phyloP scores from a whole-genome alignment of 805 yeast genomes.

The Candida coleopterorum region DNA sequence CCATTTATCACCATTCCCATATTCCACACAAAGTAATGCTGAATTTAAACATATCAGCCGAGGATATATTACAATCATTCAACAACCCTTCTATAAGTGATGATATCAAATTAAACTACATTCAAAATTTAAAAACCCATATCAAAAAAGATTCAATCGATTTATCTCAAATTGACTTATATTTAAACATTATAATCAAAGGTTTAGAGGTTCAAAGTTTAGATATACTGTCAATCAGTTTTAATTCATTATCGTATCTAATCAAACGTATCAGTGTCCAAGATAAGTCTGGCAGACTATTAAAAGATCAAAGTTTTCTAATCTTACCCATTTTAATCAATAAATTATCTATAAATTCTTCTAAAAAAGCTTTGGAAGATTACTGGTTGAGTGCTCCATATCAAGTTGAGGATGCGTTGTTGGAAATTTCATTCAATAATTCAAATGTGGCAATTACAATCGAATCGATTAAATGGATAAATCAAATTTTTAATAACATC shows the following conservation, averaged over 20 bases:
- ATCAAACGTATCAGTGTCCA: conserved; percentile 57
- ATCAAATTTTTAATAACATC: conserved; percentile 32
- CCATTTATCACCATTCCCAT: too few species aligned
- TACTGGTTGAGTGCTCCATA: conserved; percentile 51
- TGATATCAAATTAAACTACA: conserved; percentile 13
- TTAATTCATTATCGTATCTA: conserved; percentile 51
- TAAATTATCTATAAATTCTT: conserved; percentile 36
- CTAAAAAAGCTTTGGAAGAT: conserved; percentile 48
- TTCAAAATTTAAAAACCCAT: conserved; percentile 43
- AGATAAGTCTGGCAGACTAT: conserved; percentile 36
- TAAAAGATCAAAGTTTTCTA: conserved; percentile 38
- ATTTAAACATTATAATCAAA: conserved; percentile 45
- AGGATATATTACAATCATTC: conserved; percentile 15
- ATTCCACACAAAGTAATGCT: conserved; percentile 7
- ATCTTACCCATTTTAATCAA: conserved; percentile 51
- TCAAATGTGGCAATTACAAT: conserved; percentile 32
- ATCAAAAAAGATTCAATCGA: conserved; percentile 54
- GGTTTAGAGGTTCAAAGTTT: conserved; percentile 39
- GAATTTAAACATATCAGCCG: conserved; percentile 10
- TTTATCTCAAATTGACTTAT: conserved; percentile 43
- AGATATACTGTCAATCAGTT: conserved; percentile 38
- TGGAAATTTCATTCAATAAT: conserved; percentile 40
- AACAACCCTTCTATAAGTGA: conserved; percentile 10
- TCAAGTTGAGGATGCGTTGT: conserved; percentile 43
- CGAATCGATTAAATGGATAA: conserved; percentile 43